These are phyloP conservation scores for Obelidium mucronatum DNA, from an alignment of 192 early-diverging fungal species.

Conservation along the genomic window DNA sequence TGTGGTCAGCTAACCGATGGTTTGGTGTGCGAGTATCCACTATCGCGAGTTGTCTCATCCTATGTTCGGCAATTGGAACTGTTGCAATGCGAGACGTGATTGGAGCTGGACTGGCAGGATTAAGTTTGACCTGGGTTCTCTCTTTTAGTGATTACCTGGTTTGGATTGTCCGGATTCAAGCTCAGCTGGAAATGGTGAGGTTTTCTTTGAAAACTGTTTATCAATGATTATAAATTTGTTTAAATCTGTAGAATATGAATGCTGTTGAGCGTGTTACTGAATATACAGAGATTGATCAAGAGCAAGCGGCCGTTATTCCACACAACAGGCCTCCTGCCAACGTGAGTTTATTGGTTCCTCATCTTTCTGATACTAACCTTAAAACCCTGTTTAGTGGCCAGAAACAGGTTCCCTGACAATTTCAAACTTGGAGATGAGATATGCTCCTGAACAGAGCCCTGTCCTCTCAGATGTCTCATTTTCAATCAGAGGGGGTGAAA, in stretches of 20 bases:
- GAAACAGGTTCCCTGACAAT: constrained; percentile 72
- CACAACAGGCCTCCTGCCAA: constrained; percentile 40
- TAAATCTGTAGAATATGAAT: too few relatives aligned
- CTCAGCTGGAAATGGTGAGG: constrained; percentile 61
- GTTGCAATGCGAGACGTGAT: constrained; percentile 61
- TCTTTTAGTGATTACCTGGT: constrained; percentile 78
- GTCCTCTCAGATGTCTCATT: constrained; percentile 81
- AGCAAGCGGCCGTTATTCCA: constrained; percentile 68
- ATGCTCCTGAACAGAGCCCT: constrained; percentile 67
- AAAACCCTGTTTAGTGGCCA: constrained; percentile 76
- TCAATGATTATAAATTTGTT: too few relatives aligned
- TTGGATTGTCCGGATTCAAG: constrained; percentile 68
- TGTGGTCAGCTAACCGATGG: constrained; percentile 84
- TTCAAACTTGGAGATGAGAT: constrained; percentile 72
- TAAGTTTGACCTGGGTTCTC: constrained; percentile 85
- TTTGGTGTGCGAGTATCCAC: constrained; percentile 69
- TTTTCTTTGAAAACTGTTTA: too few relatives aligned
- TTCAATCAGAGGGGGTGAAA: constrained; percentile 65
- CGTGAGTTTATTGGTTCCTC: constrained; percentile 39
- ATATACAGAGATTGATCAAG: constrained; percentile 84
- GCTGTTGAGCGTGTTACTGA: constrained; percentile 88
- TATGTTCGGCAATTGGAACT: constrained; percentile 37
- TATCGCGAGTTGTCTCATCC: constrained; percentile 76
- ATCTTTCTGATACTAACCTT: background rate
- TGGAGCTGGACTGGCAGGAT: constrained; percentile 85